phyloP scores from a whole-genome alignment of 768 basidiomycete genomes.

The Mycena sanguinolenta region DNA sequence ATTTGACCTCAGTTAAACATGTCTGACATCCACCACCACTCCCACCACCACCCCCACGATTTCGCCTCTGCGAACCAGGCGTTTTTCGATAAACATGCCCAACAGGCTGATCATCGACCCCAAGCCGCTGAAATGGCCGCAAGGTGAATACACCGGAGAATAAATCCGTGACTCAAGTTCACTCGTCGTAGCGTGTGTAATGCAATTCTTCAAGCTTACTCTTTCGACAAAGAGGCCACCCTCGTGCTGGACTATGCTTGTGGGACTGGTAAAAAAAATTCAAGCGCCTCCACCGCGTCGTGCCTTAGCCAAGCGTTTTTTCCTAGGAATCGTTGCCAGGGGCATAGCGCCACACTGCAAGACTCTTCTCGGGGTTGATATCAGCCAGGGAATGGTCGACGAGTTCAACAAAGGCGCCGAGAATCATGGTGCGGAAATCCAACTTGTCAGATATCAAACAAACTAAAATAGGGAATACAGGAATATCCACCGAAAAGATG shows the following conservation, averaged over 20 bases:
- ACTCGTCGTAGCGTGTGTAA: slow-evolving; percentile 29
- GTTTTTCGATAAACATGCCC: slow-evolving; percentile 36
- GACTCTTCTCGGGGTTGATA: slow-evolving; percentile 81
- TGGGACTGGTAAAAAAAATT: slow-evolving; percentile 33
- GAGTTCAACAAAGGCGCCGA: slow-evolving; percentile 71
- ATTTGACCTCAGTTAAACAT: neutral
- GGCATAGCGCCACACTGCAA: slow-evolving; percentile 71
- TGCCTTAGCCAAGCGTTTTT: neutral
- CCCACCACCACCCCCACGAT: slow-evolving; percentile 28
- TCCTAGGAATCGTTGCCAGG: slow-evolving; percentile 72
- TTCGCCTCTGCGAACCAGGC: slow-evolving; percentile 35
- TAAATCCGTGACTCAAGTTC: neutral
- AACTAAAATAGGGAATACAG: slow-evolving; percentile 2
- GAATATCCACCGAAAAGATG: slow-evolving; percentile 75
- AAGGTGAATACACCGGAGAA: slow-evolving; percentile 11
- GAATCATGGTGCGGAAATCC: slow-evolving; percentile 58
- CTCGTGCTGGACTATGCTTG: slow-evolving; percentile 40
- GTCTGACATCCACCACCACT: slow-evolving; percentile 24
- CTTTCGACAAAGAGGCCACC: slow-evolving; percentile 37
- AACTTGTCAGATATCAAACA: neutral
- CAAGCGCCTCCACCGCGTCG: neutral
- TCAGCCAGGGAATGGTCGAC: slow-evolving; percentile 80
- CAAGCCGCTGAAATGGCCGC: slow-evolving; percentile 31
- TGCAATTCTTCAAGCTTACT: slow-evolving; percentile 35
- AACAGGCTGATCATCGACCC: slow-evolving; percentile 37